Base-by-base conservation (phyloP, 1,284 basidiomycete genomes). In the Pseudozyma sp. region DNA sequence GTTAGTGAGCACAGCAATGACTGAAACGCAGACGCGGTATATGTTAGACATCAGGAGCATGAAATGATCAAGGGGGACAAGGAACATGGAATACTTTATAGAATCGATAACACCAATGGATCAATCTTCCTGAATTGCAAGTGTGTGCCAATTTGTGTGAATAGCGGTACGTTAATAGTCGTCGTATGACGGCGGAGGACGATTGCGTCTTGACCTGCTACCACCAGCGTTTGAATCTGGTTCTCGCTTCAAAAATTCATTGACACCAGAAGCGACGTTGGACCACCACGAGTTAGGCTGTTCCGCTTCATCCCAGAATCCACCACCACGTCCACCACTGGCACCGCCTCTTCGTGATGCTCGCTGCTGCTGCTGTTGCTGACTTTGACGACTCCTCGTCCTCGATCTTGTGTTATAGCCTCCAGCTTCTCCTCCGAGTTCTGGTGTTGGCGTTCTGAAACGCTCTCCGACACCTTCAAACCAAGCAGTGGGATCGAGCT, bases 381-480 rank as follows among this genome's bases (percentile, higher is more conserved):
- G 16, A 31, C 6, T 31, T 3, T 21, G 60, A 16, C 39, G 36
- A 11, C 11, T 25, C 25, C 62, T 53, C 7, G 66, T 42, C 19
- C 55, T 57, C 1, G 71, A 55, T 4, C 71, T 50, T 6, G 59
- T 57, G 12, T 59, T 63, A 40, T 66, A 56, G 5, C 42, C 50
- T 11, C 53, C 16, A 9, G 25, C 47, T 7, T 36, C 49, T 36
- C 39, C 36, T 8, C 13, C 48, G 8, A 25, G 34, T 3, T 34
- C 54, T 5, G 45, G 38, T 16, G 50, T 31, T 7, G 58, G 19
- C 1, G 65, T 59, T 4, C 69, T 43, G 49, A 76, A 76, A 12
- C 73, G 39, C 1, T 68, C 59, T 5, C 68, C 54, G 0, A 71
- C 67, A 5, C 64, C 65, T 13, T 69, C 65, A 25, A 76, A 68